Percentiles rank a stretch among this genome's conserved stretches.
Evolutionary conservation across 2,329 filamentous ascomycete genomes (phyloP).

Genomic region (Sporothrix phasma): DNA sequence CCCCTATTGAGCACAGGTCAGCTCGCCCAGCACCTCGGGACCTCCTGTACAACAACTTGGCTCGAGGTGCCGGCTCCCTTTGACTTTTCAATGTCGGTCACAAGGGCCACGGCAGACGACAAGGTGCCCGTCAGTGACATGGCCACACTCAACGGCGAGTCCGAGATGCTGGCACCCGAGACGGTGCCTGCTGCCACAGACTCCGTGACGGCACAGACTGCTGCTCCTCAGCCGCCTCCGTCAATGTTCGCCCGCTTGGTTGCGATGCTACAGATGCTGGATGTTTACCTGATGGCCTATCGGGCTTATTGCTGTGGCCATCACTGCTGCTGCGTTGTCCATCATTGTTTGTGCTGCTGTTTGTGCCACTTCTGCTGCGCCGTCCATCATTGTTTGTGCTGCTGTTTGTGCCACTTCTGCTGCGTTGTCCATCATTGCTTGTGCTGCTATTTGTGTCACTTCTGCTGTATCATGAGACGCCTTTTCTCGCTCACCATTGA

Average conservation of each 20-base stretch:
- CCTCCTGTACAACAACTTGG: not conserved
- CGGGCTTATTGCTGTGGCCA: not conserved
- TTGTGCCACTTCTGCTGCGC: not conserved
- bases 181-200: not conserved
- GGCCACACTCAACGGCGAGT: not conserved
- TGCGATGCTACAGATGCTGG: not conserved
- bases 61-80: not conserved
- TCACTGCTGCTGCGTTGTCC: not conserved
- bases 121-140: not conserved
- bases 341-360: not conserved
- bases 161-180: not conserved
- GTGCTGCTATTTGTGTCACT: not conserved
- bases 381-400: not conserved
- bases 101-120: not conserved
- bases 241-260: not conserved
- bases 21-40: not conserved
- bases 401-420: not conserved
- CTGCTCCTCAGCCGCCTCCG: not conserved
- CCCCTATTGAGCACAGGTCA: not conserved
- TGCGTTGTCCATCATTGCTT: not conserved
- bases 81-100: not conserved
- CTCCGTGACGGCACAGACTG: too few species aligned
- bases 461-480: not conserved
- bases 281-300: not conserved
- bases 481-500: not conserved